Evolutionary conservation across 208 protist species (phyloP), one percentile per base, ranked within the genome.

Genomic region (Acanthamoeba healyi): DNA sequence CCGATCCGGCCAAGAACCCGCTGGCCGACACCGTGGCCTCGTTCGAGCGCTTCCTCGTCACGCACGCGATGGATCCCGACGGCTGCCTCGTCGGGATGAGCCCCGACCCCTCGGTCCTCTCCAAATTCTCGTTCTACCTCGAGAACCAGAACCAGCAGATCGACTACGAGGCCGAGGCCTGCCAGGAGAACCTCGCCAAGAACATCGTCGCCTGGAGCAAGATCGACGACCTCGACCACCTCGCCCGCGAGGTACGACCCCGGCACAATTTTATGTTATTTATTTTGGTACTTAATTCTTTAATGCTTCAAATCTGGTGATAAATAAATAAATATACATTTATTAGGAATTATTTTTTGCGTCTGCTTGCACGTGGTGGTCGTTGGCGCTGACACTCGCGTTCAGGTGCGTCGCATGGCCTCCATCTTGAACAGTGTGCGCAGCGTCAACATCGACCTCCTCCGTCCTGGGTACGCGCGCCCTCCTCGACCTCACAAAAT

Each of bases 121-220:
- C 79, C 38, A 87, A 87, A 40, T 87, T 87, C 34, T 54, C 79
- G 22, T 87, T 63, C 79, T 87, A 87, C 32, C 49, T 87, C 24
- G 79, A 87, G 29, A 63, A 51, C 44, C 42, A 61, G 46, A 61
- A 61, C 79, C 79, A 87, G 40, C 79, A 87, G 46, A 61, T 87
- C 46, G 79, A 87, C 79, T 87, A 63, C 49, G 79, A 87, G 42
- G 79, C 79, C 42, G 79, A 87, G 44, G n/a, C 79, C 19, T 49
- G 79, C 79, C 42, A 61, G n/a, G 79, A 87, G 46, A 87, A 61
- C 32, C 79, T 87, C 19, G 79, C 49, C 26, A 29, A 38, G 34
- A 87, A 87, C 46, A 87, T 87, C 26, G 32, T 87, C 17, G 79
- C 79, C 46, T 87, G 79, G 79, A 87, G 79, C 46, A 87, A 87